phyloP scores from a whole-genome alignment of 1,139 yeast genomes.

The Pichia sp. region DNA sequence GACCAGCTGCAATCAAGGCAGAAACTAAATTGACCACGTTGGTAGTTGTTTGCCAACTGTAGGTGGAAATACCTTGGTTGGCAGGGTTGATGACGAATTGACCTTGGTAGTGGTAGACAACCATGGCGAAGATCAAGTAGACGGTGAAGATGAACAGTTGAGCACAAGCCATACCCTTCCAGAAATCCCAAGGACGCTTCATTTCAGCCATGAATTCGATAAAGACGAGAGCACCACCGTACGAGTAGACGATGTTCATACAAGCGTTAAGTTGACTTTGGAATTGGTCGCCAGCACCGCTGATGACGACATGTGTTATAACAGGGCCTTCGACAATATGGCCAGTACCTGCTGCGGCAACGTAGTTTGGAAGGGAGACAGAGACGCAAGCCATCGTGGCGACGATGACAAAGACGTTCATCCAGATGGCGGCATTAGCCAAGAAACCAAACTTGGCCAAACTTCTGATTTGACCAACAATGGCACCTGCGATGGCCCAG shows the following conservation, averaged over 20 bases:
- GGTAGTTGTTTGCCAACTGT: slow-evolving; percentile 39
- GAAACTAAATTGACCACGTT: slow-evolving; percentile 37
- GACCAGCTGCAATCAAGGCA: slow-evolving; percentile 41
- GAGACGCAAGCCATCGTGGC: background rate
- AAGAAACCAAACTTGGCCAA: slow-evolving; percentile 38
- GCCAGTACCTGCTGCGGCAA: slow-evolving; percentile 30
- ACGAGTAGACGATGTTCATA: slow-evolving; percentile 42
- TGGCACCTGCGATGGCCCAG: slow-evolving; percentile 41
- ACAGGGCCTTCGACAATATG: slow-evolving; percentile 27
- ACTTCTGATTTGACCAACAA: slow-evolving; percentile 40
- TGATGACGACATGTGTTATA: slow-evolving; percentile 8
- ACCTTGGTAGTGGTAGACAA: slow-evolving; percentile 42
- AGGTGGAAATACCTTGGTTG: slow-evolving; percentile 38
- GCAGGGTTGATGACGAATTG: slow-evolving; percentile 41
- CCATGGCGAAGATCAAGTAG: slow-evolving; percentile 39
- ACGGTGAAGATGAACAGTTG: slow-evolving; percentile 38
- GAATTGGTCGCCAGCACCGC: slow-evolving; percentile 24
- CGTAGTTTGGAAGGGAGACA: slow-evolving; percentile 32
- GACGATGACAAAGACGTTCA: slow-evolving; percentile 35
- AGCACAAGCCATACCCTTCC: slow-evolving; percentile 44
- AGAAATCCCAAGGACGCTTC: slow-evolving; percentile 42
- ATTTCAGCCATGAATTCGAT: slow-evolving; percentile 44
- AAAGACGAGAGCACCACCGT: slow-evolving; percentile 46
- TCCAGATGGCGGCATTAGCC: slow-evolving; percentile 42
- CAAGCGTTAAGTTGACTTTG: slow-evolving; percentile 35